Evolutionary conservation across 2,329 filamentous ascomycete genomes (phyloP), one percentile per base, ranked within the genome.

Genomic region (Apiospora aurea): DNA sequence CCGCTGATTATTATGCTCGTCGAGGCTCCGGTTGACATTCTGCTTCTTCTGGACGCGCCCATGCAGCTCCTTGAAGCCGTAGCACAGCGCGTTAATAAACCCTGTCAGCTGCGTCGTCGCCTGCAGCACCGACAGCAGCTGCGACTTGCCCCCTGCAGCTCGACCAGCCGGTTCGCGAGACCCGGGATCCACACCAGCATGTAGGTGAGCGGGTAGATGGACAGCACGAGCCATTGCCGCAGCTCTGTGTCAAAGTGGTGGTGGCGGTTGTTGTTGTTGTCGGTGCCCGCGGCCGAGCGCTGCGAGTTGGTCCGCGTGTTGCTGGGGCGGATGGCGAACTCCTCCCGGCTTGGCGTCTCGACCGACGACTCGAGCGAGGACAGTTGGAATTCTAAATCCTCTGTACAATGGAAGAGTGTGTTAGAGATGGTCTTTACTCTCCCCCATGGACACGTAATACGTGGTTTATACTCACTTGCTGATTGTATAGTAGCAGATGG

Each of bases 141-240:
- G 51, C 34, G 67, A 73, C 16, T 29, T 38, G 47, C 64, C 4
- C 72, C 72, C 10, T 51, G 68, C 2, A 73, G 68, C 21, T 73
- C 72, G 29, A 73, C 71, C 34, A 73, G 26, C 41, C 71, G 71
- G 61, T 73, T 73, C 38, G 72, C 72, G 2, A 73, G 38, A 10
- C 72, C 72, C 44, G 71, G 72, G 26, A 72, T 29, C 72, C 72
- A 73, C 13, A 73, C 72, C 16, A 73, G 29, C 14, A 73, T 72
- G n/a, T 73, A 73, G 6, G 72, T 70, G 14, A 69, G 16, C 41
- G 72, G 72, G 43, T 72, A 73, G 21, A 70, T 67, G 68, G 71
- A 67, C 21, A 72, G 71, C 16, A 73, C 3, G 24, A 73, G 67
- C 72, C 72, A 73, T 24, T 73, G 72, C 61, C 72, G 67, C 26